phyloP scores from a whole-genome alignment of 2,329 filamentous ascomycete species.

The Torrubiellomyces zombiae region DNA sequence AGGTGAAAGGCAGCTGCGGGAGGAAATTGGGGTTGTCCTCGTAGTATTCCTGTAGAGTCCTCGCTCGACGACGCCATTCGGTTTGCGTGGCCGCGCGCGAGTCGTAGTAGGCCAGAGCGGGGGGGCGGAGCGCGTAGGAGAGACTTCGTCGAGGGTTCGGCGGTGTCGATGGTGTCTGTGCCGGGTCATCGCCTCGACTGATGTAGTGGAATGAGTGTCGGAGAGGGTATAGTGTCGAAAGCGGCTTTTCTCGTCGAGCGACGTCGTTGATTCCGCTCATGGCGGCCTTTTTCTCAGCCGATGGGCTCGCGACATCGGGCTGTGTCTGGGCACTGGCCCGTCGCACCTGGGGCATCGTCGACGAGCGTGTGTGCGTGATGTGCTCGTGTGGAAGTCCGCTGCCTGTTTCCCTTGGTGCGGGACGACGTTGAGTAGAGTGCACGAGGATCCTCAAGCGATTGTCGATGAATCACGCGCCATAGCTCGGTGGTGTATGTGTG shows the following conservation, averaged over 20 bases:
- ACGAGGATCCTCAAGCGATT: no score
- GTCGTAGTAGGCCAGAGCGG: constrained; percentile 22
- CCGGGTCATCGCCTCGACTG: no score
- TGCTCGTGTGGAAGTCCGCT: neutral
- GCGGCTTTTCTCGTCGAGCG: no score
- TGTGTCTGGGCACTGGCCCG: no score
- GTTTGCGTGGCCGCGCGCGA: constrained; percentile 18
- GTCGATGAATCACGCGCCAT: no score
- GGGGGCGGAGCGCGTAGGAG: constrained; percentile 16
- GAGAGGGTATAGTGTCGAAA: no score
- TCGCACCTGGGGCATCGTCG: constrained; percentile 14
- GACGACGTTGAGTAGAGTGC: neutral
- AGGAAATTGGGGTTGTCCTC: constrained; percentile 19
- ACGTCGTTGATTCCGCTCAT: neutral
- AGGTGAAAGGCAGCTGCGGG: constrained; percentile 23
- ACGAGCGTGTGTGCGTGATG: no score
- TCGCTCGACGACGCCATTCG: constrained; percentile 18
- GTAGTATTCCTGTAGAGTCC: constrained; percentile 22
- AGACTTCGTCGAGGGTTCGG: constrained; percentile 15
- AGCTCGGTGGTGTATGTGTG: no score
- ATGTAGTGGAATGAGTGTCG: no score
- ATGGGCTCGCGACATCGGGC: no score
- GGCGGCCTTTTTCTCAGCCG: neutral
- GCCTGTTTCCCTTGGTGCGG: neutral
- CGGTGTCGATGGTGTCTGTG: no score